A percentile compares a stretch with the other conserved stretches of the same genome.
phyloP scores from a whole-genome alignment of 1,284 basidiomycete species.

The Heterobasidion annosum region DNA sequence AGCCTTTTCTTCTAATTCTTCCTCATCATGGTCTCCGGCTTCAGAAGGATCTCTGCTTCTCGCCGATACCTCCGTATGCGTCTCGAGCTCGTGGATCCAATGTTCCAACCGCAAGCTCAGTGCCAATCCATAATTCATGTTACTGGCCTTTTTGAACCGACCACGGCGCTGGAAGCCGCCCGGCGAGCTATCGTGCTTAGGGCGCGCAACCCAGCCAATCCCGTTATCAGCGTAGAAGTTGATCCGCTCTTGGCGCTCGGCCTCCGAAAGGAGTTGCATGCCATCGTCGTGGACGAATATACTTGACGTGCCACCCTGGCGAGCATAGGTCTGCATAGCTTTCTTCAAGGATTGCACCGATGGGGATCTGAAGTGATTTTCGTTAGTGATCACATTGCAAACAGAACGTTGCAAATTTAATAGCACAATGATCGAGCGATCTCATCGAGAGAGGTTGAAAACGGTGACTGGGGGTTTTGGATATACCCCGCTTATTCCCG shows the following conservation, averaged over 20 bases:
- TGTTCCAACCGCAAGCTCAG: conserved; percentile 44
- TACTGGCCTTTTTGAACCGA: conserved; percentile 54
- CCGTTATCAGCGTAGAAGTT: conserved; percentile 45
- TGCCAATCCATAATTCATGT: conserved; percentile 48
- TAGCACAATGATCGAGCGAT: no score
- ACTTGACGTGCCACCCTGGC: conserved; percentile 70
- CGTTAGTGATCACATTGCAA: background rate
- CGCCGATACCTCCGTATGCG: conserved; percentile 32
- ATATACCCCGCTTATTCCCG: background rate
- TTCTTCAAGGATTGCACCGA: conserved; percentile 77
- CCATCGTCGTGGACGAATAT: conserved; percentile 80
- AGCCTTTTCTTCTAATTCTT: conserved; percentile 52
- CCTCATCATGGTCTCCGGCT: conserved; percentile 22
- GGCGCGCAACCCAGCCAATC: conserved; percentile 48
- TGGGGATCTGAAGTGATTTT: conserved; percentile 35
- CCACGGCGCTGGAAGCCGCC: conserved; percentile 45
- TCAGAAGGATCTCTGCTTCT: background rate
- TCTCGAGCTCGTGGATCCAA: conserved; percentile 37
- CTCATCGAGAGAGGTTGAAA: no score
- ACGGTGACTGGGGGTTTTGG: no score
- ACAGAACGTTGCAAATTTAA: no score
- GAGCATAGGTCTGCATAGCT: conserved; percentile 81
- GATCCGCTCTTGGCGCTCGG: conserved; percentile 26
- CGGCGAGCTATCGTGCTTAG: conserved; percentile 29
- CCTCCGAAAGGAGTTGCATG: conserved; percentile 27